Evolutionary conservation across 2,329 filamentous ascomycete species (phyloP), one percentile per base, ranked within the genome.

Genomic region (Periconia sp.): DNA sequence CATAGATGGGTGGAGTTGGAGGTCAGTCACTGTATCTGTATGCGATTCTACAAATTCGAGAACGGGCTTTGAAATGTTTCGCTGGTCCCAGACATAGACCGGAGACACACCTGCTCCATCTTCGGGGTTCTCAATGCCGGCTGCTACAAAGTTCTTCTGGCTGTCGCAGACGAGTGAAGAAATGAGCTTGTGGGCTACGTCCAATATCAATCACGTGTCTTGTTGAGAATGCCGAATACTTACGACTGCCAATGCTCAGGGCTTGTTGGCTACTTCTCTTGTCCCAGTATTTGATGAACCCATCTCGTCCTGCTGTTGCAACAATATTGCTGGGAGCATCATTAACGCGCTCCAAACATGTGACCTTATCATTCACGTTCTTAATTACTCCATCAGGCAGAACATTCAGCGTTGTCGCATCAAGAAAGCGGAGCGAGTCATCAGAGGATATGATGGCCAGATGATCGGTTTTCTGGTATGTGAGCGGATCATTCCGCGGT

Each of bases 271-370:
- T 65, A 78, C 66, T 72, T 46, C 85, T 77, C 52, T 85, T 61
- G 70, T 90, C 87, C 83, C 85, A 87, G 34, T 87, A 70, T 0
- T 74, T 79, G 9, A 90, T 79, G 7, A 76, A 73, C 6, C 88
- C 88, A 61, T 91, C 85, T 64, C 87, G 81, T 33, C 88, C 88
- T 0, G 86, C 82, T 0, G 88, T 91, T 46, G 81, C 82, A 5
- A 90, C 74, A 15, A 85, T 62, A 4, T 77, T 78, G 19, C 75
- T 76, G 18, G 67, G 67, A 15, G 67, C 68, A 4, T 69, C 71
- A 46, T 82, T 80, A 33, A 82, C 79, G 1, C 79, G 73, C 38
- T 79, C 77, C 21, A 89, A 72, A 48, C 81, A 83, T 11, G 84
- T 85, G 53, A 89, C 72, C 48, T 86, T 86, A 4, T 78, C 76